These are phyloP conservation scores for Oryza meyeriana DNA, from an alignment of 176 grass and related monocot species.

Conservation along the genomic window DNA sequence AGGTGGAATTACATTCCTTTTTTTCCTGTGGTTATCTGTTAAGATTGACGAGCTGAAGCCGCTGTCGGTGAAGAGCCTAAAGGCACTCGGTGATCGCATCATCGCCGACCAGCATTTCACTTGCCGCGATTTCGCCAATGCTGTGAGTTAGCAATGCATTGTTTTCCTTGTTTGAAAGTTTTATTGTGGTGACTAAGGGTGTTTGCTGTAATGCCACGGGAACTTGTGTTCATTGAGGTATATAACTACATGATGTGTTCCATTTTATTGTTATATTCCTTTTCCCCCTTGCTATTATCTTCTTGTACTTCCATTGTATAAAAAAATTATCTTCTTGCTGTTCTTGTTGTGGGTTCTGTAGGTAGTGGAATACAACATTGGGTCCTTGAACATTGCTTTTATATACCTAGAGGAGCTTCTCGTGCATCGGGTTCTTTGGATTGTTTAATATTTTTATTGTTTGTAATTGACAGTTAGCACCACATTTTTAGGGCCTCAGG, in stretches of 20 bases:
- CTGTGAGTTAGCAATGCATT: slow-evolving; percentile 38
- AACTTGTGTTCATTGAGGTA: slow-evolving; percentile 89
- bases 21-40: slow-evolving; percentile 2
- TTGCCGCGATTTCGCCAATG: slow-evolving; percentile 57
- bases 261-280: not conserved
- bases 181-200: slow-evolving; percentile 24
- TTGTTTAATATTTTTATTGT: not conserved
- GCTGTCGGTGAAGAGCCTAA: slow-evolving; percentile 74
- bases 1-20: not conserved
- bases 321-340: not conserved
- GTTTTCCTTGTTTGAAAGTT: not conserved
- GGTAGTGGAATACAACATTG: slow-evolving; percentile 73
- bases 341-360: slow-evolving; percentile 17
- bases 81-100: slow-evolving; percentile 65
- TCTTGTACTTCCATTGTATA: too few relatives aligned
- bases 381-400: slow-evolving; percentile 66
- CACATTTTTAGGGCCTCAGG: not conserved
- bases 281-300: not conserved
- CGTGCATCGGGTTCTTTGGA: slow-evolving; percentile 58
- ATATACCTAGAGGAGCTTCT: slow-evolving; percentile 72
- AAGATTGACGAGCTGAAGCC: slow-evolving; percentile 64
- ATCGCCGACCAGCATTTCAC: slow-evolving; percentile 90
- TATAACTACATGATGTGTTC: not conserved
- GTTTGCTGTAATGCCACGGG: slow-evolving; percentile 53
- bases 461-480: not conserved